Percentiles rank a stretch among this genome's conserved stretches.
Evolutionary conservation across 2,329 filamentous ascomycete species (phyloP).

Genomic region (Penicillium psychrosexuale): DNA sequence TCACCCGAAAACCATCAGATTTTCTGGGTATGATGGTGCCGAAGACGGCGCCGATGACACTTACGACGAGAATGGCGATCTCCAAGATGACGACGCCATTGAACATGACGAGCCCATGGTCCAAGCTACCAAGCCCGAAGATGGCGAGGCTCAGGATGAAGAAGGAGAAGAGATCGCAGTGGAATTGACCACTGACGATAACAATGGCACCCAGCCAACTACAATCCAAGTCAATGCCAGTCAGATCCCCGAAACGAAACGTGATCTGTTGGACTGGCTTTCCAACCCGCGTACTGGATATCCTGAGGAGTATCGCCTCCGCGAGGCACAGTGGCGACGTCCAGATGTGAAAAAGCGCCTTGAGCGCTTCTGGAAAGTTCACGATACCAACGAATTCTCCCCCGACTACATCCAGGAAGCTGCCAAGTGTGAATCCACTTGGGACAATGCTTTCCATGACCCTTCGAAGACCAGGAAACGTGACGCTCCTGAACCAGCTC

Average conservation of each 20-base stretch:
- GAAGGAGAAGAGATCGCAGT: slow-evolving; percentile 22
- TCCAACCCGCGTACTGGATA: slow-evolving; percentile 19
- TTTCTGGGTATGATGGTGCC: slow-evolving; percentile 14
- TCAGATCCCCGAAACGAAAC: neutral
- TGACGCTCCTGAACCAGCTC: slow-evolving; percentile 22
- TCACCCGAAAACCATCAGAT: slow-evolving; percentile 33
- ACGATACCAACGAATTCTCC: slow-evolving; percentile 36
- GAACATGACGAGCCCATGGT: slow-evolving; percentile 12
- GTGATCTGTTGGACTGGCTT: slow-evolving; percentile 19
- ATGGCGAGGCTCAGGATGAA: slow-evolving; percentile 11
- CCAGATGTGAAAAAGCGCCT: slow-evolving; percentile 33
- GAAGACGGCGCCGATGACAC: slow-evolving; percentile 14
- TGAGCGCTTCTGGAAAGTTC: slow-evolving; percentile 36
- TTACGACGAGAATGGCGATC: slow-evolving; percentile 17
- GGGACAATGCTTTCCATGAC: slow-evolving; percentile 35
- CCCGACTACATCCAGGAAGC: slow-evolving; percentile 33
- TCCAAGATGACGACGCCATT: slow-evolving; percentile 19
- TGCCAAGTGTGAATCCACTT: slow-evolving; percentile 29
- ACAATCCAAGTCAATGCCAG: slow-evolving; percentile 1
- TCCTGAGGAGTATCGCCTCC: slow-evolving; percentile 18
- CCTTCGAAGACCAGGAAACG: slow-evolving; percentile 30
- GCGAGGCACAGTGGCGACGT: slow-evolving; percentile 17
- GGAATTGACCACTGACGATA: slow-evolving; percentile 1
- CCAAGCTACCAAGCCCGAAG: slow-evolving; percentile 9
- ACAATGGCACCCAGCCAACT: slow-evolving; percentile 1